These are phyloP conservation scores for Myriosclerotinia scirpicola DNA, from an alignment of 2,329 filamentous ascomycete species.

Conservation along the genomic window DNA sequence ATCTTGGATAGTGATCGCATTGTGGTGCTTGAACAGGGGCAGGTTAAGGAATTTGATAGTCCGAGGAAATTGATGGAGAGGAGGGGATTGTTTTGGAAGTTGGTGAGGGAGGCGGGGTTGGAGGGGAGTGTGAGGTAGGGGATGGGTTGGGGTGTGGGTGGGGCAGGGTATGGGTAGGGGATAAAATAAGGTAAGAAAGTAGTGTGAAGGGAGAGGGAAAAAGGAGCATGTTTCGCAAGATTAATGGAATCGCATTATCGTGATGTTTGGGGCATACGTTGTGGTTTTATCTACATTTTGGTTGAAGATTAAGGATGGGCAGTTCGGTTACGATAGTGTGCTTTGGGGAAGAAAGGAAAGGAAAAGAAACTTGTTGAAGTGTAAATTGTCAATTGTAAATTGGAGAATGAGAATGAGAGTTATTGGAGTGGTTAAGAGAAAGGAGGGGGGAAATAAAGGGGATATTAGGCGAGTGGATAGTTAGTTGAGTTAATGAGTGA, in stretches of 20 bases:
- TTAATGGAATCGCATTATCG: slow-evolving; percentile 7
- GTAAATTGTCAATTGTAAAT: not conserved
- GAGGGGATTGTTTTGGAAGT: slow-evolving; percentile 79
- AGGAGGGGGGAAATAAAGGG: not conserved
- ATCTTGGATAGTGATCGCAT: slow-evolving; percentile 88
- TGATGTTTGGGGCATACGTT: not conserved
- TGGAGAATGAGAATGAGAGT: not conserved
- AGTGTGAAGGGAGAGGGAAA: too few species aligned
- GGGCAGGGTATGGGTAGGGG: not conserved
- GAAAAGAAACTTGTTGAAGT: too few species aligned
- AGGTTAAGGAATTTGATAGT: slow-evolving; percentile 89
- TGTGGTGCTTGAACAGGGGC: slow-evolving; percentile 86
- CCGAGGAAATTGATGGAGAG: slow-evolving; percentile 74
- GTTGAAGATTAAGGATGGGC: not conserved
- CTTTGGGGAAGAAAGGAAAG: not conserved
- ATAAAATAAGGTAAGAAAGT: not conserved
- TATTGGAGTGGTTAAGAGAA: too few species aligned
- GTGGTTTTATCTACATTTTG: not conserved
- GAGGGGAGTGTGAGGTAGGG: slow-evolving; percentile 32
- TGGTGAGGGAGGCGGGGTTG: slow-evolving; percentile 89
- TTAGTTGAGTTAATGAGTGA: not conserved
- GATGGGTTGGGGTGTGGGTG: not conserved
- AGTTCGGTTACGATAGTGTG: too few species aligned
- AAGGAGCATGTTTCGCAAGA: not conserved
- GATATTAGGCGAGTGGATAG: not conserved